Percentiles rank a stretch among this genome's conserved stretches.
Evolutionary conservation across 208 protist genomes (phyloP).

Genomic region (Acanthamoeba royreba): DNA sequence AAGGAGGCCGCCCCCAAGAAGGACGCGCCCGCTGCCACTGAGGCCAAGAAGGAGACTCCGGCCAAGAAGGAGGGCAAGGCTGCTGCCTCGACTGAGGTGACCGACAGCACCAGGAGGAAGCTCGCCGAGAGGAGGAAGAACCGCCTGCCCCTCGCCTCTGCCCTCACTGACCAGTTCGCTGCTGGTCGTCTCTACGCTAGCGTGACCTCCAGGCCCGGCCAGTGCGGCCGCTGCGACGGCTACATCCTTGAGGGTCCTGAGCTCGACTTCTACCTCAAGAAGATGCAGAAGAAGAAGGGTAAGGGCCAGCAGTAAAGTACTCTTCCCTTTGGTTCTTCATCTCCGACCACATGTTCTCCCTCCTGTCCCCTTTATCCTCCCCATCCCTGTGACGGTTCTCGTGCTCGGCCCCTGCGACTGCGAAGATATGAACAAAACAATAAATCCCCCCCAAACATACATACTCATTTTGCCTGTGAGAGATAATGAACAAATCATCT

Average conservation of each 20-base stretch:
- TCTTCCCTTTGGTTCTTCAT: neutral
- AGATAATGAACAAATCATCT: no score
- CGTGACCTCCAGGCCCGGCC: slow-evolving; percentile 95
- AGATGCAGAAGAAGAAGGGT: slow-evolving; percentile 96
- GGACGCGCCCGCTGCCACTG: neutral
- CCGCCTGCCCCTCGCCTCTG: slow-evolving; percentile 65
- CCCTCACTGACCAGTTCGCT: slow-evolving; percentile 88
- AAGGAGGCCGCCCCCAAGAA: slow-evolving; percentile 73
- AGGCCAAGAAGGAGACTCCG: neutral
- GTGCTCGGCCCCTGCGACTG: no score
- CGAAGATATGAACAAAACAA: no score
- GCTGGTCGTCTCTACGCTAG: slow-evolving; percentile 91
- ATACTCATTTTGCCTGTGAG: no score
- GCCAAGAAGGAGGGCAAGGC: slow-evolving; percentile 41
- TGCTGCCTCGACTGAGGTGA: slow-evolving; percentile 36
- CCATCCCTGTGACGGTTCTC: no score
- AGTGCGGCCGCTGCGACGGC: slow-evolving; percentile 96
- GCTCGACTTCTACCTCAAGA: slow-evolving; percentile 98
- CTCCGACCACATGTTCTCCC: no score
- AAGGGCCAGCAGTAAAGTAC: neutral
- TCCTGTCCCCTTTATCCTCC: no score
- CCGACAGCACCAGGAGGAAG: neutral
- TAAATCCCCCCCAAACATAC: no score
- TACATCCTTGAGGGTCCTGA: slow-evolving; percentile 99
- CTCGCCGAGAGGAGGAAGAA: slow-evolving; percentile 36